Evolutionary conservation across 164 flowering plant species (phyloP), one percentile per base, ranked within the genome.

Genomic region (Liriodendron chinense): DNA sequence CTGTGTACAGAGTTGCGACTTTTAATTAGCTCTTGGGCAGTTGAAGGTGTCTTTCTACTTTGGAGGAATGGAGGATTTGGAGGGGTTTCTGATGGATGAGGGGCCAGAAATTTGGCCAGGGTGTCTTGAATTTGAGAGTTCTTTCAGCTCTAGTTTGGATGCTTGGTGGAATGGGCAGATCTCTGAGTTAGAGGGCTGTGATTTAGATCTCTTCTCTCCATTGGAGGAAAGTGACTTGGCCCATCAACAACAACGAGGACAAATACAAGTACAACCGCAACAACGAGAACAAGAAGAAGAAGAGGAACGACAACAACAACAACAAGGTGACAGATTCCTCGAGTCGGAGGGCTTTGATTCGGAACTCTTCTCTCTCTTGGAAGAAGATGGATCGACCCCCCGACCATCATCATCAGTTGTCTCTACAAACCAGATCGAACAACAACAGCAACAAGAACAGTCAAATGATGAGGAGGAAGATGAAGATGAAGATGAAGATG

Each of bases 401-500:
- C 65, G 0, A 7, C 65, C 8, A 20, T 63, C 65, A 18, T 63
- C 65, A 4, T 63, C 65, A 63, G 8, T 63, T 20, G 65, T 3
- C 22, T 63, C 65, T 18, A 63, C 18, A 20, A 22, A 22, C 24
- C 10, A 63, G 21, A 20, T 63, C 8, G 71, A 68, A 34, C 47
- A 43, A 47, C 49, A 2, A 22, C 26, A 16, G 9, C 48, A 68
- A n/a, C n/a, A n/a, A n/a, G n/a, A n/a, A n/a, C 48, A 68, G 1
- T 20, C 20, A 12, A 26, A 23, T 4, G 48, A 50, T 8, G 43
- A 49, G 12, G 21, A 48, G n/a, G 72, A 48, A 56, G 43, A 22
- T 0, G 21, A 70, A 48, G 43, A 24, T 34, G 74, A 78, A 24
- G 78, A 75, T 21, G 16, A 14, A 7, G 72, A 49, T 24, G 66